These are phyloP conservation scores for Halophytophthora polymorphica DNA, from an alignment of 352 stramenopile species.

Conservation along the genomic window DNA sequence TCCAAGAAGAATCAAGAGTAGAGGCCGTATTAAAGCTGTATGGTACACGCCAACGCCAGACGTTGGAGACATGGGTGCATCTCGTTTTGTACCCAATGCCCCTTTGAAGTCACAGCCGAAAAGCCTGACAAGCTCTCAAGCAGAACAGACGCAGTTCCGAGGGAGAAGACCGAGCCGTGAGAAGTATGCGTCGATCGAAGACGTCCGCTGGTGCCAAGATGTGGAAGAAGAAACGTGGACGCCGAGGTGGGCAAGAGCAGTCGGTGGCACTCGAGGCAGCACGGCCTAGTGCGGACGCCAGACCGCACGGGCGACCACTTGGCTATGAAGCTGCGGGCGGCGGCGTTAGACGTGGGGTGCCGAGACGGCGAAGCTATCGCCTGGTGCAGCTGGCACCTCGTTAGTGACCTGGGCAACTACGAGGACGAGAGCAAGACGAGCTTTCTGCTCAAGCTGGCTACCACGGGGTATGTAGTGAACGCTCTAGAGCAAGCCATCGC, in stretches of 20 bases:
- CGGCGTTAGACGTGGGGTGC: conserved; percentile 6
- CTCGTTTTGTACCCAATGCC: too few species aligned
- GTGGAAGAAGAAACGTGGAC: too few species aligned
- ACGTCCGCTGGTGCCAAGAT: too few species aligned
- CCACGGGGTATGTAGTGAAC: conserved; percentile 12
- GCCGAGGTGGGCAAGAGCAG: background rate
- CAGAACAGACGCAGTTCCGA: too few species aligned
- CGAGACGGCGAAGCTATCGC: background rate
- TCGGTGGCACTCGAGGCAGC: conserved; percentile 13
- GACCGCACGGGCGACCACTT: conserved; percentile 26
- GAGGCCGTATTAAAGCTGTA: too few species aligned
- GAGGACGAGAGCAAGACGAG: conserved; percentile 12
- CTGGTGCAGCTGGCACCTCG: conserved; percentile 8
- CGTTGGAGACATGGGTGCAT: too few species aligned
- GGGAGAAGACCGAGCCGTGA: too few species aligned
- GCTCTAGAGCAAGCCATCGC: conserved; percentile 14
- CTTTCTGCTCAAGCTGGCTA: conserved; percentile 15
- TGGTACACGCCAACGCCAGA: too few species aligned
- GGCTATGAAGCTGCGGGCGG: conserved; percentile 12
- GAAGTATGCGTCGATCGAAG: too few species aligned
- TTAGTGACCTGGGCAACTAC: conserved; percentile 10
- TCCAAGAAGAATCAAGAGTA: too few species aligned
- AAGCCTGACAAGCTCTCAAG: too few species aligned
- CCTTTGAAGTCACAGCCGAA: too few species aligned
- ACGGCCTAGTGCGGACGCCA: conserved; percentile 2